Conservation (phyloP, 2,329 filamentous ascomycete species). For the Colletotrichum costaricense region DNA sequence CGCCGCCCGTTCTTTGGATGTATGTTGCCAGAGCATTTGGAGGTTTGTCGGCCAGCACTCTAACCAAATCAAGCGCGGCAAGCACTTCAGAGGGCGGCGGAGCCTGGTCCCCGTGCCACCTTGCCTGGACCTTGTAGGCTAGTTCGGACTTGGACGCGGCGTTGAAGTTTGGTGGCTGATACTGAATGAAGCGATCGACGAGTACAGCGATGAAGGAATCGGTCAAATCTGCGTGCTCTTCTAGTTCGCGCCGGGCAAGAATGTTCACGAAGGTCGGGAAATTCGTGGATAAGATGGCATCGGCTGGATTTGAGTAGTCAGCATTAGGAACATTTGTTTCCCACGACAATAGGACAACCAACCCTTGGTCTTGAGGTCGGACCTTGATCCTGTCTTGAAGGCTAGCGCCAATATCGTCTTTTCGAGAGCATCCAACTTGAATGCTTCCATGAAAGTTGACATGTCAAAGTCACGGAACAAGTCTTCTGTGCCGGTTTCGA, state of each 20-base stretch:
- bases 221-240: constrained; percentile 73
- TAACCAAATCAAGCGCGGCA: constrained; percentile 75
- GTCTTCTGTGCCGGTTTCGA: constrained; percentile 91
- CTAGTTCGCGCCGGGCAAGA: constrained; percentile 73
- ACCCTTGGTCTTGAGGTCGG: constrained; percentile 93
- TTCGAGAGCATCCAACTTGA: constrained; percentile 88
- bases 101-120: constrained; percentile 74
- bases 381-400: constrained; percentile 84
- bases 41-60: constrained; percentile 70
- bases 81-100: constrained; percentile 75
- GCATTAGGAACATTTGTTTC: constrained; percentile 53
- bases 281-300: constrained; percentile 88
- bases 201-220: constrained; percentile 81
- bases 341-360: constrained; percentile 41
- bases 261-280: constrained; percentile 82
- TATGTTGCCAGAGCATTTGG: constrained; percentile 69
- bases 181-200: constrained; percentile 87
- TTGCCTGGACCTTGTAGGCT: constrained; percentile 72
- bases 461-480: constrained; percentile 96
- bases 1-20: constrained; percentile 80
- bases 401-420: constrained; percentile 90
- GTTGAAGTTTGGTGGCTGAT: constrained; percentile 88
- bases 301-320: constrained; percentile 67
- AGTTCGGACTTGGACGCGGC: constrained; percentile 79
- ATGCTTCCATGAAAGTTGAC: constrained; percentile 95